A percentile compares a stretch with the other conserved stretches of the same genome.
Evolutionary conservation across 1,139 yeast genomes (phyloP).

Genomic region (Pichia norvegensis): DNA sequence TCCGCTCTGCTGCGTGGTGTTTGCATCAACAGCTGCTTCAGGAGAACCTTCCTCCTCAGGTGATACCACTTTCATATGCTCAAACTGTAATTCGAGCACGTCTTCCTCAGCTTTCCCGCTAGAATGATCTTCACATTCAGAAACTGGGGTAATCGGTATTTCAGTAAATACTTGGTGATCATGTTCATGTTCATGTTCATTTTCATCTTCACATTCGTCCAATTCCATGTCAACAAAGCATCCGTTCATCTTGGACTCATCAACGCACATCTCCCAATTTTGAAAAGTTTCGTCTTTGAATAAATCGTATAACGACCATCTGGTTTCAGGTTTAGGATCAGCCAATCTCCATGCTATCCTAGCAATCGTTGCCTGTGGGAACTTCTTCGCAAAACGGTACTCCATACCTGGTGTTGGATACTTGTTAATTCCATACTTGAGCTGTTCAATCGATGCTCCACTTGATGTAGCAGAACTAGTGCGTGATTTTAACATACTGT

Average conservation of each 20-base stretch:
- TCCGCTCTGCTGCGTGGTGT: too few relatives aligned
- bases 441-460: conserved; percentile 11
- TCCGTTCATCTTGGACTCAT: conserved; percentile 36
- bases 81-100: neutral
- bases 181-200: neutral
- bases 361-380: conserved; percentile 54
- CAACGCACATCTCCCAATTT: conserved; percentile 53
- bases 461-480: conserved; percentile 3
- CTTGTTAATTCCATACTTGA: conserved; percentile 4
- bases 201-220: conserved; percentile 1
- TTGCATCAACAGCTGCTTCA: neutral
- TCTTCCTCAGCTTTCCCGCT: neutral
- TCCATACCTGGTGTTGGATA: conserved; percentile 35
- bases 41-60: neutral
- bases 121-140: neutral
- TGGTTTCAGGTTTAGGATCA: conserved; percentile 48
- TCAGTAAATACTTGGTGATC: neutral
- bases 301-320: conserved; percentile 50
- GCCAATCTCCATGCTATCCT: conserved; percentile 73
- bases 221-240: conserved; percentile 12
- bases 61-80: neutral
- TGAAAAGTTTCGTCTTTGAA: conserved; percentile 61
- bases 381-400: conserved; percentile 59
- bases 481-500: neutral
- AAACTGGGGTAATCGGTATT: neutral